Percentiles rank a stretch among this genome's conserved stretches.
Conservation (phyloP, 1,139 yeast genomes). For the Candida anutae region DNA sequence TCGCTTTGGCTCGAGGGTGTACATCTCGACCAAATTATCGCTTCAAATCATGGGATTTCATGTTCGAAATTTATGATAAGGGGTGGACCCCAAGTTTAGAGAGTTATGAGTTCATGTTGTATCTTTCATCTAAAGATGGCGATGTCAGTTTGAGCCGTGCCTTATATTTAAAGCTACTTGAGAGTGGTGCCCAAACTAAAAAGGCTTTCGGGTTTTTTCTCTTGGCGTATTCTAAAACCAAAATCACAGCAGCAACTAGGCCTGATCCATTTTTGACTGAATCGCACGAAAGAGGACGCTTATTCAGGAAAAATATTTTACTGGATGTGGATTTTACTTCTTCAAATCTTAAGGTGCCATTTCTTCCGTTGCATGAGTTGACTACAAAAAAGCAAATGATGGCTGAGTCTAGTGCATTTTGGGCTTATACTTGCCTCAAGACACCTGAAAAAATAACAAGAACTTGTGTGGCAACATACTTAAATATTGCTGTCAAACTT, state of each 20-base stretch:
- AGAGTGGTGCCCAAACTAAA: slow-evolving; percentile 27
- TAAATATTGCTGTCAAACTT: slow-evolving; percentile 46
- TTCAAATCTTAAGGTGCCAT: slow-evolving; percentile 44
- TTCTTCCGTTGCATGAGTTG: slow-evolving; percentile 52
- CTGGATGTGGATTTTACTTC: slow-evolving; percentile 15
- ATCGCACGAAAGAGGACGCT: slow-evolving; percentile 38
- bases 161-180: slow-evolving; percentile 49
- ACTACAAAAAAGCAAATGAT: slow-evolving; percentile 36
- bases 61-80: slow-evolving; percentile 54
- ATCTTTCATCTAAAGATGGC: slow-evolving; percentile 70
- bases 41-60: slow-evolving; percentile 68
- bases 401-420: slow-evolving; percentile 73
- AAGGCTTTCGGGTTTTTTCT: slow-evolving; percentile 48
- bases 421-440: slow-evolving; percentile 45
- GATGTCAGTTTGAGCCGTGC: slow-evolving; percentile 73
- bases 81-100: slow-evolving; percentile 43
- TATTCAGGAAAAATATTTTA: slow-evolving; percentile 40
- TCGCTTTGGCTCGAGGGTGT: slow-evolving; percentile 71
- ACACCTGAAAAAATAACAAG: slow-evolving; percentile 36
- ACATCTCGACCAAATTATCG: slow-evolving; percentile 42
- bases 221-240: slow-evolving; percentile 46
- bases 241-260: slow-evolving; percentile 6
- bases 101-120: slow-evolving; percentile 62
- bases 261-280: slow-evolving; percentile 30
- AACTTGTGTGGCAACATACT: slow-evolving; percentile 41